These are phyloP conservation scores for Lecanosticta acicola DNA, from an alignment of 2,329 filamentous ascomycete species.

Conservation along the genomic window DNA sequence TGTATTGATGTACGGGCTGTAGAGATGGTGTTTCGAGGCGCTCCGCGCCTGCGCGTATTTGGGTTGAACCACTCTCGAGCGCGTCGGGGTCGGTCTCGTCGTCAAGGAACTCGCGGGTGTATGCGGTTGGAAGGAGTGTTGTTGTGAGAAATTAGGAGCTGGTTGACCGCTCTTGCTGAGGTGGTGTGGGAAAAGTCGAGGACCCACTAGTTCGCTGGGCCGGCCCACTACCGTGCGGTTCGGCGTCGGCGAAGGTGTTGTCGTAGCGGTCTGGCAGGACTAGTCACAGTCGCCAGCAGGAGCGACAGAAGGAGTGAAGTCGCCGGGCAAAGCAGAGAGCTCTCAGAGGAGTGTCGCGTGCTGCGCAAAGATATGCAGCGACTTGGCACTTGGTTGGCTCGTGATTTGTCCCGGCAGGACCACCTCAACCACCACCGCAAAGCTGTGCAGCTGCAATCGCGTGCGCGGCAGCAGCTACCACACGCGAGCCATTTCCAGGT, in stretches of 20 bases:
- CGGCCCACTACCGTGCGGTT: too few species aligned
- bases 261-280: not conserved
- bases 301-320: not conserved
- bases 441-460: not conserved
- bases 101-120: not conserved
- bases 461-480: not conserved
- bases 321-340: not conserved
- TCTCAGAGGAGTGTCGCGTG: not conserved
- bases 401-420: not conserved
- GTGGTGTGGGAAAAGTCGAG: slow-evolving; percentile 1
- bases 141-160: not conserved
- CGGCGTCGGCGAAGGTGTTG: not conserved
- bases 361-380: not conserved
- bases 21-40: slow-evolving; percentile 11
- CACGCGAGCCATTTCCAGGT: not conserved
- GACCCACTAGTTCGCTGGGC: slow-evolving; percentile 6
- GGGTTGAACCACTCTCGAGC: not conserved
- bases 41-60: slow-evolving; percentile 14
- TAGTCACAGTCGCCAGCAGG: not conserved
- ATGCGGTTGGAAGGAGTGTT: not conserved
- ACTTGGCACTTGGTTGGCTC: not conserved
- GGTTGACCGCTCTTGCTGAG: slow-evolving; percentile 9
- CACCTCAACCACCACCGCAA: too few species aligned
- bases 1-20: slow-evolving; percentile 8
- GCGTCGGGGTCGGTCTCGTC: not conserved